These are phyloP conservation scores for Cladobotryum protrusum DNA, from an alignment of 2,329 filamentous ascomycete genomes.

Conservation along the genomic window DNA sequence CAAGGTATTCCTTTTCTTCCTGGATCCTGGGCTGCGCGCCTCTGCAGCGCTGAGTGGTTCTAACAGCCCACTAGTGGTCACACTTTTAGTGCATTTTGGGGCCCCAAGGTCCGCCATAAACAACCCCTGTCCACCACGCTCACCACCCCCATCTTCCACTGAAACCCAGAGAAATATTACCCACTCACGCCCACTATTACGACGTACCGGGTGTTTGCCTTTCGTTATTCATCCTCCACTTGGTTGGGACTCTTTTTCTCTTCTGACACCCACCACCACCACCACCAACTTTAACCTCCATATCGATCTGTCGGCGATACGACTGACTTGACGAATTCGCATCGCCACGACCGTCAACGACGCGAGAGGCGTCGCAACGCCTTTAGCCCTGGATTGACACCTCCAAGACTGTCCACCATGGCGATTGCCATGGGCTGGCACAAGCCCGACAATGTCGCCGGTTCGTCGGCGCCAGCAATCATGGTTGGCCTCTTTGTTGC, in stretches of 20 bases:
- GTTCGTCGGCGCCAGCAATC: constrained; percentile 65
- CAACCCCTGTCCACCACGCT: constrained; percentile 2
- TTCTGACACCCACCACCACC: neutral
- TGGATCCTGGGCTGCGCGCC: neutral
- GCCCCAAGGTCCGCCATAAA: constrained; percentile 2
- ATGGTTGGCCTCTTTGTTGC: constrained; percentile 68
- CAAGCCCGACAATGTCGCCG: constrained; percentile 69
- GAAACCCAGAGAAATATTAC: constrained; percentile 11
- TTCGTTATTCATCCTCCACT: constrained; percentile 1
- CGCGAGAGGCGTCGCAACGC: constrained; percentile 15
- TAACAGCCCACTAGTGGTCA: constrained; percentile 9
- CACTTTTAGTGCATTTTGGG: constrained; percentile 8
- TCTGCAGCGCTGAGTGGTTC: neutral
- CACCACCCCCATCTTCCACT: constrained; percentile 7
- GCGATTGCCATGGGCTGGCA: constrained; percentile 64
- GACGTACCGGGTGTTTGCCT: constrained; percentile 1
- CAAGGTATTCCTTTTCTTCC: too few species aligned
- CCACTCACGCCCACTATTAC: constrained; percentile 12
- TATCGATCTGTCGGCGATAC: too few species aligned
- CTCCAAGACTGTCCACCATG: constrained; percentile 46
- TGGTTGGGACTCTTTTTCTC: constrained; percentile 4
- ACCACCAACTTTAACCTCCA: neutral
- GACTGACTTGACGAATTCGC: neutral
- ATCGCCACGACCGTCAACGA: constrained; percentile 6
- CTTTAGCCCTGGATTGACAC: constrained; percentile 43